Evolutionary conservation across 2,329 filamentous ascomycete species (phyloP).

Genomic region (Pseudopyrenochaeta lycopersici): DNA sequence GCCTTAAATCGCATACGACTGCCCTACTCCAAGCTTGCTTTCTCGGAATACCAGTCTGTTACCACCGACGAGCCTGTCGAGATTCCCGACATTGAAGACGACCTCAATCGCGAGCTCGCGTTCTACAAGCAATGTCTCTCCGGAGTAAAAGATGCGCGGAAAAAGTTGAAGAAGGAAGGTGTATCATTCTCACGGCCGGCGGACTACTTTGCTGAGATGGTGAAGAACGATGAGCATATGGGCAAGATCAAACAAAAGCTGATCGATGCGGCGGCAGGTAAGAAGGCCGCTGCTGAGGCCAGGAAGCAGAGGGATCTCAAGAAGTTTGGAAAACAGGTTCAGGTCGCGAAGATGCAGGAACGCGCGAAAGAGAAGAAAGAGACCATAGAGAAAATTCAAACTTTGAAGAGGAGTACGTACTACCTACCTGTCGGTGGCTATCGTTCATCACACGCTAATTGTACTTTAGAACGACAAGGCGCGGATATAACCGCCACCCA

Average conservation of each 20-base stretch:
- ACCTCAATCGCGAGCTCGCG: constrained; percentile 88
- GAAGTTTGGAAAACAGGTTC: constrained; percentile 99
- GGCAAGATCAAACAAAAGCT: constrained; percentile 93
- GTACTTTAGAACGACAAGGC: constrained; percentile 80
- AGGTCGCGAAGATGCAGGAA: constrained; percentile 95
- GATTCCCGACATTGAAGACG: constrained; percentile 87
- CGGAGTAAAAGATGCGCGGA: constrained; percentile 76
- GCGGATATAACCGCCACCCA: constrained; percentile 70
- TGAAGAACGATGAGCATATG: constrained; percentile 99
- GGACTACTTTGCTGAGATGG: constrained; percentile 99
- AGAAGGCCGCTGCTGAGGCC: constrained; percentile 92
- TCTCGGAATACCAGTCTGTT: constrained; percentile 83
- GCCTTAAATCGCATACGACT: constrained; percentile 82
- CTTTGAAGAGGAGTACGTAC: constrained; percentile 89
- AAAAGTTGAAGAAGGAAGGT: constrained; percentile 80
- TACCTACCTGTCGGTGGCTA: too few relatives aligned
- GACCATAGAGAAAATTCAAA: constrained; percentile 94
- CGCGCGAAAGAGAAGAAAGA: constrained; percentile 90
- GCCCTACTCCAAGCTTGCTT: constrained; percentile 74
- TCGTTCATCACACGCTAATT: constrained; percentile 34
- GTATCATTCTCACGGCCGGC: constrained; percentile 86
- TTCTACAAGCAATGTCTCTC: constrained; percentile 92
- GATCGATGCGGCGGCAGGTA: constrained; percentile 87
- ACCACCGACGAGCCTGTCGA: constrained; percentile 72
- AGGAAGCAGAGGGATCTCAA: constrained; percentile 92